Percentiles rank a stretch among this genome's conserved stretches.
phyloP scores from a whole-genome alignment of 2,329 filamentous ascomycete genomes.

The Colletotrichum tamarilloi region DNA sequence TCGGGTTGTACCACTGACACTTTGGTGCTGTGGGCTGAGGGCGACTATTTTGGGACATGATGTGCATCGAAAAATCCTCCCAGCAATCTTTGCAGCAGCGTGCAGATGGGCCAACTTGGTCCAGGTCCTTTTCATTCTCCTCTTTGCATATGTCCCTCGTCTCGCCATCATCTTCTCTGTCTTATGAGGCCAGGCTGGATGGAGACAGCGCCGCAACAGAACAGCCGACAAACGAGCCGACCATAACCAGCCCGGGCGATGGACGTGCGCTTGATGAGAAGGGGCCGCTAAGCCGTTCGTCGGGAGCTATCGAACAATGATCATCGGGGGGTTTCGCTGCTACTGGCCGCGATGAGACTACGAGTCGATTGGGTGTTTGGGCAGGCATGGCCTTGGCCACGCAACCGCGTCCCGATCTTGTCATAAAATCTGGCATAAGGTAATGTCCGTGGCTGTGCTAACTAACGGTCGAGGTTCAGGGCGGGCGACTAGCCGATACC shows the following conservation, averaged over 20 bases:
- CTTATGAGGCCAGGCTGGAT: background rate
- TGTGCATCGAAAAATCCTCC: conserved; percentile 28
- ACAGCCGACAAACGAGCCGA: conserved; percentile 28
- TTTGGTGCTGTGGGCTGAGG: conserved; percentile 18
- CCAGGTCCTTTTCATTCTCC: conserved; percentile 19
- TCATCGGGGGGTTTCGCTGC: conserved; percentile 34
- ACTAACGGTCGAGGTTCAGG: background rate
- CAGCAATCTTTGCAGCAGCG: conserved; percentile 17
- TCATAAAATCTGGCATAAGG: conserved; percentile 31
- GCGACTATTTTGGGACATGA: conserved; percentile 36
- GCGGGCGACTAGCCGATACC: conserved; percentile 9
- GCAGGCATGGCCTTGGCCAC: conserved; percentile 36
- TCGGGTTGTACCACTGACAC: conserved; percentile 31
- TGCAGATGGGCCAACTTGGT: conserved; percentile 20
- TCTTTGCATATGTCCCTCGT: conserved; percentile 5
- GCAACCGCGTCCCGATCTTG: conserved; percentile 28
- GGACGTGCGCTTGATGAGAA: conserved; percentile 29
- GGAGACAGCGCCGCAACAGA: background rate
- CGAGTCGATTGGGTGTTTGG: conserved; percentile 11
- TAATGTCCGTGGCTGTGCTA: conserved; percentile 26
- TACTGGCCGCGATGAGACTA: conserved; percentile 20
- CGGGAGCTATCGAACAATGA: conserved; percentile 32
- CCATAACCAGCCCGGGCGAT: conserved; percentile 15
- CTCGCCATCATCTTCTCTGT: background rate
- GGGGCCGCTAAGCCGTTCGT: conserved; percentile 26